phyloP scores from a whole-genome alignment of 169 alveolate genomes.

The Blepharisma undulans region DNA sequence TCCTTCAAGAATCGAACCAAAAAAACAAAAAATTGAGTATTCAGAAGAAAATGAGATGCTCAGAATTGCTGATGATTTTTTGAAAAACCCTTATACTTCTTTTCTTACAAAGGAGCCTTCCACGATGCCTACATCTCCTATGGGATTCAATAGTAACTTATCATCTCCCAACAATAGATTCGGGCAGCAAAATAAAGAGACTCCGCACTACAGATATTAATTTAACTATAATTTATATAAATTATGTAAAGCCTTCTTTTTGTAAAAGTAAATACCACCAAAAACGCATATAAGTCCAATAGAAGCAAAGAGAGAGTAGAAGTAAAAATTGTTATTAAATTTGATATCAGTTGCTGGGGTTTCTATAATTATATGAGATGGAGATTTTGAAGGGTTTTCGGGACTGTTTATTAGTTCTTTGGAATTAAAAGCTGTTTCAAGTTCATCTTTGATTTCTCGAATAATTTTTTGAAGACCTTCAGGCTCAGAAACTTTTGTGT shows the following conservation, averaged over 20 bases:
- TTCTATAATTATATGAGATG: background rate
- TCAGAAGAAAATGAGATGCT: background rate
- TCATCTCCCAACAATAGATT: background rate
- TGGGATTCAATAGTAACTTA: background rate
- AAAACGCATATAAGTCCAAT: background rate
- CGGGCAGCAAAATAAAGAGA: background rate
- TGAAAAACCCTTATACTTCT: background rate
- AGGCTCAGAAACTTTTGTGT: background rate
- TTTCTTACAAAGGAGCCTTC: background rate
- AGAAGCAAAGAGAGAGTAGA: background rate
- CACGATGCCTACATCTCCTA: background rate
- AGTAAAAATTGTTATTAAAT: background rate
- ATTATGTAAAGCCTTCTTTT: background rate
- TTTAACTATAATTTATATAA: background rate
- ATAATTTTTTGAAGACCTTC: too few relatives aligned
- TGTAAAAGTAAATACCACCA: background rate
- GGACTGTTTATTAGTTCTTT: background rate
- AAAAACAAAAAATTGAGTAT: background rate
- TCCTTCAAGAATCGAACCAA: background rate
- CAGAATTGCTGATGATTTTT: background rate
- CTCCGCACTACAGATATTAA: background rate
- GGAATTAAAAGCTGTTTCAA: background rate
- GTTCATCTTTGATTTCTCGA: background rate
- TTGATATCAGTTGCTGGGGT: background rate
- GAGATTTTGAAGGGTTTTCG: background rate